Conservation (phyloP, 352 stramenopile species). For the Heterotrichella gracilis region DNA sequence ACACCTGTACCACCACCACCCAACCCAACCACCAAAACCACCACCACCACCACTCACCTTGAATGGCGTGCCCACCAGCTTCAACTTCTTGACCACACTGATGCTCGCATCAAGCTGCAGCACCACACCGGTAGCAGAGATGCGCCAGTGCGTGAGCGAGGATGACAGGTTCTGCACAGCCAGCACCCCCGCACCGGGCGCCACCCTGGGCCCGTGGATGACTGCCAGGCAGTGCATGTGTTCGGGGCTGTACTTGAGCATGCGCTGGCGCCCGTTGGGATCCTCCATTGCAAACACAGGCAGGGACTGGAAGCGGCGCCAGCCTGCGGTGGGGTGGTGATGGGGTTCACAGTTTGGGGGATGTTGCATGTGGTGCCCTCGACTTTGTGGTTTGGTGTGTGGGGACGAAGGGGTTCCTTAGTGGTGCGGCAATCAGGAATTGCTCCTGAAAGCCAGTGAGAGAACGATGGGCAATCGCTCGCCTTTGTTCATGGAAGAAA, state of each 20-base stretch:
- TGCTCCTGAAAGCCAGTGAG: no score
- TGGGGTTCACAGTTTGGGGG: no score
- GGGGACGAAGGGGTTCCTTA: no score
- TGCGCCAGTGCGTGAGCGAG: constrained; percentile 61
- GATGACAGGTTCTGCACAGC: constrained; percentile 71
- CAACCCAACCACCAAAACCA: no score
- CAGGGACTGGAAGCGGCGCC: constrained; percentile 88
- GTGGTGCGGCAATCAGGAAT: no score
- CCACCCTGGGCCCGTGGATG: constrained; percentile 69
- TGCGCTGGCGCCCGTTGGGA: constrained; percentile 64
- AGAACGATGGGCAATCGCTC: no score
- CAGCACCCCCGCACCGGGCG: constrained; percentile 78
- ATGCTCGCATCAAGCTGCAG: constrained; percentile 86
- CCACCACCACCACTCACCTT: no score
- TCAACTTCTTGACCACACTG: constrained; percentile 96
- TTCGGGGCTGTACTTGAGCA: constrained; percentile 97
- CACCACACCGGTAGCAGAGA: constrained; percentile 73
- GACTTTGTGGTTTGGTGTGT: no score
- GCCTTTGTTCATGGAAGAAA: no score
- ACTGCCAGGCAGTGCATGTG: constrained; percentile 96
- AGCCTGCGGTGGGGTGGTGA: no score
- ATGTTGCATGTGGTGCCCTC: no score
- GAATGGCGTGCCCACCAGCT: constrained; percentile 76
- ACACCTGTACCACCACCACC: no score
- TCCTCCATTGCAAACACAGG: constrained; percentile 93